These are phyloP conservation scores for Helicocarpus griseus DNA, from an alignment of 2,329 filamentous ascomycete species.

Conservation along the genomic window DNA sequence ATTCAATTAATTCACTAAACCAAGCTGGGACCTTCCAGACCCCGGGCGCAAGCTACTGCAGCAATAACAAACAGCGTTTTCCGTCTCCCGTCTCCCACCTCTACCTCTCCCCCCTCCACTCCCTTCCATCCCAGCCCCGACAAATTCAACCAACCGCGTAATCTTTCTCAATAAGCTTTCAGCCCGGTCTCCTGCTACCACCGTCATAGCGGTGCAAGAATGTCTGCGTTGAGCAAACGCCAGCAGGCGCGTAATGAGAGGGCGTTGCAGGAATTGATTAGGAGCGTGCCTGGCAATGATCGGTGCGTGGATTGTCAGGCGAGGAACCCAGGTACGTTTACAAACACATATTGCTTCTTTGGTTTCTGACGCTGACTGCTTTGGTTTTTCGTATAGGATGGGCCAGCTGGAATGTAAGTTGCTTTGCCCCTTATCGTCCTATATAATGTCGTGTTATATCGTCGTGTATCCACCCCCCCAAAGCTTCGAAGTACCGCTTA, in stretches of 20 bases:
- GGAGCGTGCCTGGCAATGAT: conserved; percentile 77
- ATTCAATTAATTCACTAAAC: neutral
- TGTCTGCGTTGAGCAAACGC: conserved; percentile 80
- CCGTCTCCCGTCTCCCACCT: neutral
- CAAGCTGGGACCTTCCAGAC: neutral
- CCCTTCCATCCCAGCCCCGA: no score
- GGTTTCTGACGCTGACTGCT: conserved; percentile 21
- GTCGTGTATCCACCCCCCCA: no score
- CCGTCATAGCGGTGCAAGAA: conserved; percentile 30
- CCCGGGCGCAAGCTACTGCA: neutral
- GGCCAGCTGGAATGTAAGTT: conserved; percentile 90
- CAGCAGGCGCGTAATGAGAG: conserved; percentile 97
- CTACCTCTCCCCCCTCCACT: neutral
- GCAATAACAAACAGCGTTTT: neutral
- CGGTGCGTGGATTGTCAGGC: conserved; percentile 87
- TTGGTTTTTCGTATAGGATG: conserved; percentile 52
- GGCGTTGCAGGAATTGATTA: conserved; percentile 78
- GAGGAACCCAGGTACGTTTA: conserved; percentile 71
- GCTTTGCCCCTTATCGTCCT: conserved; percentile 6
- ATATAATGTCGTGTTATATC: no score
- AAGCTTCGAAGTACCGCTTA: no score
- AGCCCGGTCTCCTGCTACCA: neutral
- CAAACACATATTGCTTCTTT: neutral
- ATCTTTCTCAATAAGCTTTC: neutral
- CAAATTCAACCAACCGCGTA: neutral